Conservation (phyloP, 805 yeast species). For the Starmerella potacharoeniae region DNA sequence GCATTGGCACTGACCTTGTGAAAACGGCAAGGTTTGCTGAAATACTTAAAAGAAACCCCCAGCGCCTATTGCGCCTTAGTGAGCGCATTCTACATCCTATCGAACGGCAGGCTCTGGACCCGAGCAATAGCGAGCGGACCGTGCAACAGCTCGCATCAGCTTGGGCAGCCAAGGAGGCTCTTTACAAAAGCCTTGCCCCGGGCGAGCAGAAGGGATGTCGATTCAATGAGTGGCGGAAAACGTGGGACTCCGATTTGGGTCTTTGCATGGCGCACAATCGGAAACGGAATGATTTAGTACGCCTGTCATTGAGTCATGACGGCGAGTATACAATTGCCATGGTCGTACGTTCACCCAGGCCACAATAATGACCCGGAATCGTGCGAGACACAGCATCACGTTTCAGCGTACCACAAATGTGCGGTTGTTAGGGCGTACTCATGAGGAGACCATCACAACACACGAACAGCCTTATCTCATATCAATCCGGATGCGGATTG, state of each 20-base stretch:
- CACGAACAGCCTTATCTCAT: too few species aligned
- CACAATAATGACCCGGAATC: too few species aligned
- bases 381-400: too few species aligned
- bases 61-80: slow-evolving; percentile 33
- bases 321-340: slow-evolving; percentile 43
- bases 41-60: slow-evolving; percentile 32
- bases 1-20: slow-evolving; percentile 51
- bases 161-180: slow-evolving; percentile 71
- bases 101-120: slow-evolving; percentile 26
- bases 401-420: too few species aligned
- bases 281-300: slow-evolving; percentile 36
- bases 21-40: slow-evolving; percentile 36
- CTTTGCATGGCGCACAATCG: slow-evolving; percentile 16
- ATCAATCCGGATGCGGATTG: too few species aligned
- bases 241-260: slow-evolving; percentile 8
- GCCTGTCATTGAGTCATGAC: slow-evolving; percentile 55
- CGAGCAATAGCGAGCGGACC: background rate
- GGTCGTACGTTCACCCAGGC: slow-evolving; percentile 7
- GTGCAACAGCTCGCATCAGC: slow-evolving; percentile 38
- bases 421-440: too few species aligned
- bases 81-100: slow-evolving; percentile 41
- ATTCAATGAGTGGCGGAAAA: slow-evolving; percentile 40
- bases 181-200: slow-evolving; percentile 46
- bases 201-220: slow-evolving; percentile 41
- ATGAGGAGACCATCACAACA: too few species aligned